A percentile compares a stretch with the other conserved stretches of the same genome.
phyloP scores from a whole-genome alignment of 129 eudicot species.

The Pseudognaphalium luteoalbum region DNA sequence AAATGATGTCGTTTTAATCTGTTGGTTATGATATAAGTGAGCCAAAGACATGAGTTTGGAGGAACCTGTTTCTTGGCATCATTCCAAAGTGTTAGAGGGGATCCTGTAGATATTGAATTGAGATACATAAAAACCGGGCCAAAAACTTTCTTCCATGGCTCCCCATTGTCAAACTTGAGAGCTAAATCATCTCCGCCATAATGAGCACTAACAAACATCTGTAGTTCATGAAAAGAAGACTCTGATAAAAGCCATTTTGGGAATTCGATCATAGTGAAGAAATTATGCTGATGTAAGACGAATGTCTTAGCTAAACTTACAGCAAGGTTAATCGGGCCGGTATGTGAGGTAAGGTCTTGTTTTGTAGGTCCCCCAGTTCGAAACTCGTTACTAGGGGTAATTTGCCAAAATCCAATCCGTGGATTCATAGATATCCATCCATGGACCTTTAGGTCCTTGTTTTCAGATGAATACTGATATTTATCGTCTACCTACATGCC shows the following conservation, averaged over 20 bases:
- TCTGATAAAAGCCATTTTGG: background rate
- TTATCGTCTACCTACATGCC: constrained; percentile 60
- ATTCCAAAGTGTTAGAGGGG: constrained; percentile 60
- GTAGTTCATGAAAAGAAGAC: background rate
- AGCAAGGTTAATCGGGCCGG: constrained; percentile 66
- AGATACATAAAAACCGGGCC: constrained; percentile 81
- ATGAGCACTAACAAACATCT: constrained; percentile 65
- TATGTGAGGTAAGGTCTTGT: constrained; percentile 72
- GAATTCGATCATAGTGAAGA: background rate
- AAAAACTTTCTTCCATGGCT: constrained; percentile 83
- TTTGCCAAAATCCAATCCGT: constrained; percentile 60
- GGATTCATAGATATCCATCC: constrained; percentile 56
- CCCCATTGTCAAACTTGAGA: constrained; percentile 59
- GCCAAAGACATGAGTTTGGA: background rate
- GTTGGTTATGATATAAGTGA: background rate
- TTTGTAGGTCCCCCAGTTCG: constrained; percentile 47
- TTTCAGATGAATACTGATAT: constrained; percentile 58
- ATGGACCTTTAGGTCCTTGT: constrained; percentile 55
- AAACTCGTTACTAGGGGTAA: constrained; percentile 57
- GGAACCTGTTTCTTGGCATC: constrained; percentile 61
- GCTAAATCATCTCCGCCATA: constrained; percentile 70
- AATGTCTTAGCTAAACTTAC: constrained; percentile 33
- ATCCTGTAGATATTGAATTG: constrained; percentile 39
- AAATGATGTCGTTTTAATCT: too few relatives aligned
- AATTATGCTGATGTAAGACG: background rate